Base-by-base conservation (phyloP, 2,329 filamentous ascomycete genomes). In the Pleomassaria siparia region DNA sequence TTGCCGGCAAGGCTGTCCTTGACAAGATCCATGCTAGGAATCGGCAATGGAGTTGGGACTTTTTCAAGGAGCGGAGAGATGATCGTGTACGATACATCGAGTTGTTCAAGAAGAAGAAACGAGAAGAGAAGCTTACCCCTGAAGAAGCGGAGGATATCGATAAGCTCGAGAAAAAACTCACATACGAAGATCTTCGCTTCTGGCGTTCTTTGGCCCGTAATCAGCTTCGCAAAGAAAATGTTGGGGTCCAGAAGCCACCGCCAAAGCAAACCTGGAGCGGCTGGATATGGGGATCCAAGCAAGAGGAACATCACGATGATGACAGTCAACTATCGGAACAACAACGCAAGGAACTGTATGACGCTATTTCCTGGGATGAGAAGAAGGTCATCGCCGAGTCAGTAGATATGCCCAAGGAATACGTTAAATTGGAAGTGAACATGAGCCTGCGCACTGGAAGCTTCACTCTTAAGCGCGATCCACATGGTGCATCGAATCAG, bases 341-440 rank as follows among this genome's bases (percentile, higher is more conserved):
- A 70, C 91, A 99, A 69, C 86, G 92, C 33, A 91, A 97, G 68
- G 92, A 99, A 72, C 81, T 99, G 9, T 99, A 97, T 70, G 87
- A 95, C 59, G 95, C 90, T 41, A 99, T 99, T 61, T 94, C 97
- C 62, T 99, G 92, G 86, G 89, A 99, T 53, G 94, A 99, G 72
- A 97, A 96, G 76, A 86, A 91, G 50, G 89, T 88, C 2, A 80
- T 99, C 30, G 80, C 90, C 0, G 91, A 96, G 57, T 86, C 88
- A 33, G 86, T 99, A 3, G 94, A 99, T 59, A 79, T 91, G 25
- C 95, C 95, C 0, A 84, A 89, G 44, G 94, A 99, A 59, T 90
- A 90, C 9, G 80, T 99, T 62, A 96, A 97, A 72, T 79, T 97
- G 69, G 89, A 96, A 66, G 77, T 99, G 40, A 91, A 97, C 66